Evolutionary conservation across 176 grass and related monocot species (phyloP).

Genomic region (Saccharum spontaneum): DNA sequence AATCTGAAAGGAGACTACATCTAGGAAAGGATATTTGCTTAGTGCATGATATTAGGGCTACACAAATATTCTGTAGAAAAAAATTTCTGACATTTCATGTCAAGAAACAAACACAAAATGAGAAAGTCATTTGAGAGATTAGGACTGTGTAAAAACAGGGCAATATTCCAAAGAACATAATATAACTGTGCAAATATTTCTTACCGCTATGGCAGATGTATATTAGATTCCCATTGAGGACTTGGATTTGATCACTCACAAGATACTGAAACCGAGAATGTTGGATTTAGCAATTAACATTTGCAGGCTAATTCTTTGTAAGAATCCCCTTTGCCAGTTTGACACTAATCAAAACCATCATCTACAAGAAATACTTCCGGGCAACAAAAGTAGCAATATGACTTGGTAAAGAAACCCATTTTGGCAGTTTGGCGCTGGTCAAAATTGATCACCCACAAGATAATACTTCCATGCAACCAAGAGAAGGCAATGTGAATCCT

Average conservation of each 20-base stretch:
- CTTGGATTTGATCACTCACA: constrained; percentile 16
- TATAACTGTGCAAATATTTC: constrained; percentile 20
- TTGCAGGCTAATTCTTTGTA: constrained; percentile 9
- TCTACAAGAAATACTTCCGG: constrained; percentile 20
- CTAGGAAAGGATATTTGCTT: background rate
- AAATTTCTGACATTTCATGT: background rate
- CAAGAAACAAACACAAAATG: constrained; percentile 1
- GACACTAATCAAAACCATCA: constrained; percentile 19
- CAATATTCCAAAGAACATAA: constrained; percentile 17
- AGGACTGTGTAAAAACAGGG: background rate
- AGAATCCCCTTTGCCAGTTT: constrained; percentile 1
- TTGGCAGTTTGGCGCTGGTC: background rate
- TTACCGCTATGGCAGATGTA: constrained; percentile 27
- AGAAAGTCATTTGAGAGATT: background rate
- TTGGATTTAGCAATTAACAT: constrained; percentile 29
- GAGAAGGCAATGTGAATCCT: background rate
- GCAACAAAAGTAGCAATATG: constrained; percentile 11
- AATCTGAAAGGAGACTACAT: background rate
- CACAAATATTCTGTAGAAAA: background rate
- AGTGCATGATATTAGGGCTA: background rate
- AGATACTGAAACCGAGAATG: constrained; percentile 26
- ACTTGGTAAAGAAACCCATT: constrained; percentile 21
- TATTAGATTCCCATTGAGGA: constrained; percentile 7
- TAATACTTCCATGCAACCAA: background rate
- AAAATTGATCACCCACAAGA: background rate